Conservation (phyloP, 495 filamentous ascomycete genomes). For the Pyrenopolyporus hunteri region DNA sequence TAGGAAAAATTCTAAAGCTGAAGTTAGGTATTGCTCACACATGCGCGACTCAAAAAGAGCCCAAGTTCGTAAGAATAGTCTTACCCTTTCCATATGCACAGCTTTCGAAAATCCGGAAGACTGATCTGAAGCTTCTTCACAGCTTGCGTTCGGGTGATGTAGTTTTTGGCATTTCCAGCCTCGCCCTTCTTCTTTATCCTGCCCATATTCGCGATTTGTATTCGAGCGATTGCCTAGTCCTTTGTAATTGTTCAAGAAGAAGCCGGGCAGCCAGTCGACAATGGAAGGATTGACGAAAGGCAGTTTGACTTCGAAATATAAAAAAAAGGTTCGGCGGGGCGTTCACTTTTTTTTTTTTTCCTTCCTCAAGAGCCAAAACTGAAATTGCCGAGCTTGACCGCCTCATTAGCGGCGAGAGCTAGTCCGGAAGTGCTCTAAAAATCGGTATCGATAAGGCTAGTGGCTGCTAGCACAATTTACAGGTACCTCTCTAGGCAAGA, state of each 20-base stretch:
- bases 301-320: constrained; percentile 20
- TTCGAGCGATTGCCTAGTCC: neutral
- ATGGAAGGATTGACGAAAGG: neutral
- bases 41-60: neutral
- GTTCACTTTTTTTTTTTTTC: constrained; percentile 49
- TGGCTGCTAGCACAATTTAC: neutral
- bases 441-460: constrained; percentile 19
- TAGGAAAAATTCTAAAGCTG: constrained; percentile 77
- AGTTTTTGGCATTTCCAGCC: constrained; percentile 95
- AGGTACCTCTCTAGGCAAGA: too few species aligned
- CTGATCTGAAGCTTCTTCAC: constrained; percentile 97
- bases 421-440: neutral
- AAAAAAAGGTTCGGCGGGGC: constrained; percentile 34
- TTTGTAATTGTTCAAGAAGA: neutral
- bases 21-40: neutral
- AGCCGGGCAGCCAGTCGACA: neutral
- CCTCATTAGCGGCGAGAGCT: constrained; percentile 9
- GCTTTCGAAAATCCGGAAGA: constrained; percentile 92
- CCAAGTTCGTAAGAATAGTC: neutral
- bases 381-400: constrained; percentile 30
- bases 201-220: constrained; percentile 62
- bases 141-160: constrained; percentile 94
- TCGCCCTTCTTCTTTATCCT: constrained; percentile 96
- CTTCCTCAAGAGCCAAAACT: constrained; percentile 5
- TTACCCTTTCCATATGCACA: constrained; percentile 94